Base-by-base conservation (phyloP, 345 rosid species). In the Corymbia maculata region DNA sequence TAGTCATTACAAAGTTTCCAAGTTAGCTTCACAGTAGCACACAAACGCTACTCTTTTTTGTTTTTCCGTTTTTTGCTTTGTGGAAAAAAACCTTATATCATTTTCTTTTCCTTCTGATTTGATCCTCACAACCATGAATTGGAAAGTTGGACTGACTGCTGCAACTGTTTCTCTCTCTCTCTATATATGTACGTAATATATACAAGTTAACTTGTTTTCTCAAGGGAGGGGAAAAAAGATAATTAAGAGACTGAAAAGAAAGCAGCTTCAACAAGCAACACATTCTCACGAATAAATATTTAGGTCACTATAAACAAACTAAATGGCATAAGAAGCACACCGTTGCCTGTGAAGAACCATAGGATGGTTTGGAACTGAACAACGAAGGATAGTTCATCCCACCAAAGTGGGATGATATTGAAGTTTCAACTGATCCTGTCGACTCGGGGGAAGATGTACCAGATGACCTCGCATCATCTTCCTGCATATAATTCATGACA, bases 401-500 rank as follows among this genome's bases (percentile, higher is more conserved):
- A 90, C 99, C 97, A 91, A 98, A 97, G 94, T 98, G 99, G 50
- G 99, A 98, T 86, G 99, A 96, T 93, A 97, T 97, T 52, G 99
- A 95, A 87, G 98, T 97, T 92, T 97, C 99, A 90, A 98, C 98
- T 15, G 99, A 98, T 92, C 99, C 99, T 19, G 92, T 89, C 52
- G 99, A 98, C 90, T 98, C 98, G 45, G 99, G 99, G 79, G 99
- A 98, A 49, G 99, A 98, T 30, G 98, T 92, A 85, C 99, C 99
- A 49, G 97, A 95, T 90, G 99, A 97, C 89, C 98, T 95, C 9
- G n/a, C 98, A 92, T 98, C 98, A 86, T 95, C 98, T 90, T 95
- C 99, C 99, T 98, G 95, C 85, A 90, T 90, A 93, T 49, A 42
- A 75, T 75, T 75, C 84, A 75, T 42, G 84, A 75, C 8, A 75